Evolutionary conservation across 169 alveolate genomes (phyloP).

Genomic region (Plasmodium blacklocki): DNA sequence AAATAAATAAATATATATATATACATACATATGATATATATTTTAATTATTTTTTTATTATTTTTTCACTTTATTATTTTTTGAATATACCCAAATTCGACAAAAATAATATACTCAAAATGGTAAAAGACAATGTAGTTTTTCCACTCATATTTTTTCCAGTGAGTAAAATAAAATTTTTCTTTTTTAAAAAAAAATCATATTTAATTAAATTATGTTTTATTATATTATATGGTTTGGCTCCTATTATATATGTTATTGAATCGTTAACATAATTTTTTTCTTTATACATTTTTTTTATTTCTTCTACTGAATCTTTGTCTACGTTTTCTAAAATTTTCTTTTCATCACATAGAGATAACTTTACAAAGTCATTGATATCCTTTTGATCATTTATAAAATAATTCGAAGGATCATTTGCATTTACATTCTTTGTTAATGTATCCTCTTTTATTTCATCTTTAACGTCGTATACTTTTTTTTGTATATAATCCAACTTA

Average conservation of each 20-base stretch:
- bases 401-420: background rate
- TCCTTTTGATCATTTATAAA: background rate
- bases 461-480: conserved; percentile 6
- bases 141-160: conserved; percentile 77
- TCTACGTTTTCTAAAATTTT: conserved; percentile 32
- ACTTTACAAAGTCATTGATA: background rate
- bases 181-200: conserved; percentile 70
- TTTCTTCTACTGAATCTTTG: conserved; percentile 42
- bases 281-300: conserved; percentile 63
- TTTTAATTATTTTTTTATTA: background rate
- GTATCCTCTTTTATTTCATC: background rate
- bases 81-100: conserved; percentile 53
- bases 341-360: conserved; percentile 43
- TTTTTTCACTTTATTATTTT: background rate
- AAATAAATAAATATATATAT: background rate
- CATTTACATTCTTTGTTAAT: background rate
- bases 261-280: conserved; percentile 61
- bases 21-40: background rate
- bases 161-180: conserved; percentile 62
- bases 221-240: conserved; percentile 67
- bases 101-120: conserved; percentile 63
- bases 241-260: conserved; percentile 55
- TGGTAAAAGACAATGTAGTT: conserved; percentile 68
- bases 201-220: conserved; percentile 63
- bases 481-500: conserved; percentile 33